Conservation (phyloP, 768 basidiomycete species). For the Fomitopsis serialis region DNA sequence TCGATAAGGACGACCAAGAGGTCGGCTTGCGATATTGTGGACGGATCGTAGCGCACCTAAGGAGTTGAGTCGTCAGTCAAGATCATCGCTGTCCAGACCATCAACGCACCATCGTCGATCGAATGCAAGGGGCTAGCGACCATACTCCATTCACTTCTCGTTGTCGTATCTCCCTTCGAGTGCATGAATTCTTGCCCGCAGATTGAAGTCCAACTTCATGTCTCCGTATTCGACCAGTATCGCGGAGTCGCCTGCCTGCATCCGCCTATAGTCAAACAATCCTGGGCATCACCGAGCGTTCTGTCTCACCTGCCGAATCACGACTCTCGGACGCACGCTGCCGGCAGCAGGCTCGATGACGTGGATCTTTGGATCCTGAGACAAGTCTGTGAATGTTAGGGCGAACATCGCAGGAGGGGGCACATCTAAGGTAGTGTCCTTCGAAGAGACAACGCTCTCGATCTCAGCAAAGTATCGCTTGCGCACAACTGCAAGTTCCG, state of each 20-base stretch:
- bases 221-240: slow-evolving; percentile 61
- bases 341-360: slow-evolving; percentile 11
- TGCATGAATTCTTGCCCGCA: slow-evolving; percentile 55
- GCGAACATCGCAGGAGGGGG: neutral
- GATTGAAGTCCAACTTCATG: slow-evolving; percentile 45
- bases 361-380: slow-evolving; percentile 35
- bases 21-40: slow-evolving; percentile 33
- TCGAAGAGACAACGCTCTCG: neutral
- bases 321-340: slow-evolving; percentile 26
- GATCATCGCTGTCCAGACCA: neutral
- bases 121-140: slow-evolving; percentile 46
- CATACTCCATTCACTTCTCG: slow-evolving; percentile 31
- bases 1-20: slow-evolving; percentile 38
- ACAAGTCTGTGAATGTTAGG: slow-evolving; percentile 8
- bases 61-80: neutral
- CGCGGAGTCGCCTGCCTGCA: slow-evolving; percentile 56
- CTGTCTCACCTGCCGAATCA: slow-evolving; percentile 47
- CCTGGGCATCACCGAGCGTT: neutral
- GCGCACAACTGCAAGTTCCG: slow-evolving; percentile 19
- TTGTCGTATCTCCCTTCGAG: slow-evolving; percentile 38
- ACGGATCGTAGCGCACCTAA: slow-evolving; percentile 47
- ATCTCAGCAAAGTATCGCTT: slow-evolving; percentile 27
- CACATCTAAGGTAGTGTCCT: neutral
- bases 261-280: neutral
- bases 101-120: slow-evolving; percentile 49